phyloP scores from a whole-genome alignment of 805 yeast genomes.

The Wickerhamiella brachini region DNA sequence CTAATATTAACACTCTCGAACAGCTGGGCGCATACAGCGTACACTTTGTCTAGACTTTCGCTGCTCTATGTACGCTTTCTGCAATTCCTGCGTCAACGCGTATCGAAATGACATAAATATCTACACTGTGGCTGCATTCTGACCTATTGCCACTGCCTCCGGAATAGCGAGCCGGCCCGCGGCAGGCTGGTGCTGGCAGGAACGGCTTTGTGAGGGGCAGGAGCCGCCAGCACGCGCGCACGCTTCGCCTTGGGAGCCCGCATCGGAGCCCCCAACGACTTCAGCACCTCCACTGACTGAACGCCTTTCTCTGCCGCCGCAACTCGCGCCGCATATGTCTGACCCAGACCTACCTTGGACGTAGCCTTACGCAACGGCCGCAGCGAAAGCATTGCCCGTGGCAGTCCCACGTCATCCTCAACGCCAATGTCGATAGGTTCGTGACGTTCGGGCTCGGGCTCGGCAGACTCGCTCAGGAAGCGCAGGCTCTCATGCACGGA shows the following conservation, averaged over 20 bases:
- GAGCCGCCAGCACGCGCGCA: neutral
- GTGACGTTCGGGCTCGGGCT: neutral
- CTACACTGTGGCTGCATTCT: neutral
- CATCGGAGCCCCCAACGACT: conserved; percentile 3
- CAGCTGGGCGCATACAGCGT: too few relatives aligned
- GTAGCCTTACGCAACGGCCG: neutral
- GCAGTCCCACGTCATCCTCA: neutral
- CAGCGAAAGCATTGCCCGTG: neutral
- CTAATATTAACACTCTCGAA: too few relatives aligned
- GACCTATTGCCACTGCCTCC: neutral
- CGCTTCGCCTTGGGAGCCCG: conserved; percentile 1
- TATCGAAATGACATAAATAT: neutral
- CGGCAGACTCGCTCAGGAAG: conserved; percentile 8
- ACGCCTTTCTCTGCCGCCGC: conserved; percentile 5
- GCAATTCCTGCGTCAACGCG: too few relatives aligned
- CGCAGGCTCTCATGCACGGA: conserved; percentile 12
- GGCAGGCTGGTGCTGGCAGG: neutral
- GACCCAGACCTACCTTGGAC: neutral
- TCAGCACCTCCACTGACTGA: conserved; percentile 9
- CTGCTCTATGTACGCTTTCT: too few relatives aligned
- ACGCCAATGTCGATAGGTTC: neutral
- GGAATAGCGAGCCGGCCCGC: neutral
- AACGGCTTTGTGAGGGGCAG: neutral
- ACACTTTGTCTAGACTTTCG: too few relatives aligned
- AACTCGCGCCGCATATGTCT: conserved; percentile 11